Evolutionary conservation across 352 stramenopile species (phyloP), one percentile per base, ranked within the genome.

Genomic region (Pythium brachiatum): DNA sequence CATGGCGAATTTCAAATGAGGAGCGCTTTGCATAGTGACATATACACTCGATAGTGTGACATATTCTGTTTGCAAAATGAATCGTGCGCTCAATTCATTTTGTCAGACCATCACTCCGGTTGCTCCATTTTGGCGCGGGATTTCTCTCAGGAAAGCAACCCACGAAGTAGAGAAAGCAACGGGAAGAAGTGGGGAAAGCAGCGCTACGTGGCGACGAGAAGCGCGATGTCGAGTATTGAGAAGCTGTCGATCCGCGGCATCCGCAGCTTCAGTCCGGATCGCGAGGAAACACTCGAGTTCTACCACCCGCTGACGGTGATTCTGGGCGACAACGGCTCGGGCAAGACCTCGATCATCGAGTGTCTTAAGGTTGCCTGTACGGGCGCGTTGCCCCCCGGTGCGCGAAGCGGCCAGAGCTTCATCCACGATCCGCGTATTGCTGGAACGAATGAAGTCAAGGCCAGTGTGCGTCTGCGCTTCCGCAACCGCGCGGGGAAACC

Each of bases 331-430:
- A 99, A 99, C 75, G 95, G 96, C 54, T 98, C 90, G 64, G 97
- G 96, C n/a, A 99, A 99, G 87, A 99, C 98, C 1, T 99, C 98
- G 16, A 98, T 99, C 56, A 99, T 99, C 75, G 98, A 99, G 85
- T 99, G 95, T 70, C 89, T 99, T 32, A 99, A 99, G 76, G 96
- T 98, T 51, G 90, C 94, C 27, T 96, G 91, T 52, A 99, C 97
- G 6, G 98, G 97, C 20, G 79, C 83, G 11, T 65, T 99, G 0
- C 97, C 98, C 5, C 97, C 96, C 0, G 96, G 96, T 1, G 73
- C 85, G 11, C 76, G 76, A 38, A 88, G 67, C 71, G 97, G 81
- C 38, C 97, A 98, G 68, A 93, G 80, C 59, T 99, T 99, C 71
- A 79, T 99, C 27, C 96, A 99, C 73, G 97, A 99, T 79, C 96